Evolutionary conservation across 257 asterid species (phyloP), one percentile per base, ranked within the genome.

Genomic region (Fraxinus pennsylvanica): DNA sequence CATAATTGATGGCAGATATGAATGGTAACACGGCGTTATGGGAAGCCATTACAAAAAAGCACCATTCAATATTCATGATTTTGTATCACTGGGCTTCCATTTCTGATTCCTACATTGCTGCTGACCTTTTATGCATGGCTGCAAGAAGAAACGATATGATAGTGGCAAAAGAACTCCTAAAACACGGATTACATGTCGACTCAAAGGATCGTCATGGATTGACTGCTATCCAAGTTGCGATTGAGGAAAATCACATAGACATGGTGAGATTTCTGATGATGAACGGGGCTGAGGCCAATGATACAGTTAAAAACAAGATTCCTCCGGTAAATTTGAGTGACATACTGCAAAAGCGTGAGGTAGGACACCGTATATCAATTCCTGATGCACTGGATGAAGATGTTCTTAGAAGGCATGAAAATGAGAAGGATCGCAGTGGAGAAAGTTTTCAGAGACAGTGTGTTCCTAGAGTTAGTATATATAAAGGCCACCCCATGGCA

Each of bases 21-120:
- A 89, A 91, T 10, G 99, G 96, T 15, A 85, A 93, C 89, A 93
- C 93, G 0, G 98, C 98, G 0, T 10, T 95, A 69, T 95, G 98
- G 99, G 91, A 93, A 15, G 96, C 97, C 9, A 76, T 95, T 80
- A 73, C 90, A 36, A 83, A 87, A n/a, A 92, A 88, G 68, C 89
- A 91, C 71, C 92, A 93, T 71, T 86, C 98, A 8, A 82, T 88
- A 73, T 95, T 95, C 88, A 85, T 82, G 74, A 91, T 91, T 35
- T 75, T 95, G 17, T 91, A 90, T 90, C 94, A 88, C 30, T 92
- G 97, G 98, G 96, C 97, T 6, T 91, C 92, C 65, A 77, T 93
- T 54, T 90, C 99, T 0, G 93, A 95, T 68, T 94, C 93, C 72
- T 83, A 84, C 68, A 67, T 93, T 2, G 92, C 94, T 0, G 99